A percentile compares a stretch with the other conserved stretches of the same genome.
These are phyloP conservation scores for Delphinella strobiligena DNA, from an alignment of 2,329 filamentous ascomycete species.

Conservation along the genomic window DNA sequence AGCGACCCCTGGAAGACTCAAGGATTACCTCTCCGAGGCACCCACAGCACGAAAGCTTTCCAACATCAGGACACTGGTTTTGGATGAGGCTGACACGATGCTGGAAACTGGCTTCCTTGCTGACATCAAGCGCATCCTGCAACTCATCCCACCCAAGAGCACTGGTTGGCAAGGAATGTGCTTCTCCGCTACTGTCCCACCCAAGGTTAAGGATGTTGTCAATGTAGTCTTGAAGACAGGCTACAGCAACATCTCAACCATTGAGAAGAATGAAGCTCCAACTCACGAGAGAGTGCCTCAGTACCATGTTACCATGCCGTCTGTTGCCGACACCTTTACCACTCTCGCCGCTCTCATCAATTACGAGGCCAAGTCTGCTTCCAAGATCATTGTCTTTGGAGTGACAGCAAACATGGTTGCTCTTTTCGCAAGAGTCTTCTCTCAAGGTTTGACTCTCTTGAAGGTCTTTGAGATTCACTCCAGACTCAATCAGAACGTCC, in stretches of 20 bases:
- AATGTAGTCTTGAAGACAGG: slow-evolving; percentile 31
- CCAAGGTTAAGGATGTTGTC: slow-evolving; percentile 32
- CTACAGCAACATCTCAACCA: slow-evolving; percentile 30
- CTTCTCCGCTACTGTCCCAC: slow-evolving; percentile 34
- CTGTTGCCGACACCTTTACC: slow-evolving; percentile 32
- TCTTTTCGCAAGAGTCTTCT: slow-evolving; percentile 22
- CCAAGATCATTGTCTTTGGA: slow-evolving; percentile 36
- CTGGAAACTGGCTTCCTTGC: slow-evolving; percentile 42
- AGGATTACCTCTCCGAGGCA: slow-evolving; percentile 68
- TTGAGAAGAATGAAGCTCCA: slow-evolving; percentile 32
- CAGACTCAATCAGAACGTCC: slow-evolving; percentile 28
- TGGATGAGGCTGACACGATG: slow-evolving; percentile 79
- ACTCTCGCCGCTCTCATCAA: slow-evolving; percentile 33
- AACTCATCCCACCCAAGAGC: slow-evolving; percentile 38
- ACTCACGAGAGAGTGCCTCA: slow-evolving; percentile 39
- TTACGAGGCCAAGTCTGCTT: slow-evolving; percentile 28
- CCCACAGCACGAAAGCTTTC: slow-evolving; percentile 34
- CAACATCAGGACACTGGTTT: slow-evolving; percentile 32
- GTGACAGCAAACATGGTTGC: slow-evolving; percentile 34
- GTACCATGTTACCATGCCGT: slow-evolving; percentile 26
- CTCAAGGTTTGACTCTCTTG: slow-evolving; percentile 21
- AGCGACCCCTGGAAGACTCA: slow-evolving; percentile 74
- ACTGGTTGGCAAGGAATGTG: slow-evolving; percentile 38
- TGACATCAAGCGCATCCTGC: slow-evolving; percentile 40
- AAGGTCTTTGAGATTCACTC: slow-evolving; percentile 31